Evolutionary conservation across 495 filamentous ascomycete species (phyloP), one percentile per base, ranked within the genome.

Genomic region (Podospora comata): DNA sequence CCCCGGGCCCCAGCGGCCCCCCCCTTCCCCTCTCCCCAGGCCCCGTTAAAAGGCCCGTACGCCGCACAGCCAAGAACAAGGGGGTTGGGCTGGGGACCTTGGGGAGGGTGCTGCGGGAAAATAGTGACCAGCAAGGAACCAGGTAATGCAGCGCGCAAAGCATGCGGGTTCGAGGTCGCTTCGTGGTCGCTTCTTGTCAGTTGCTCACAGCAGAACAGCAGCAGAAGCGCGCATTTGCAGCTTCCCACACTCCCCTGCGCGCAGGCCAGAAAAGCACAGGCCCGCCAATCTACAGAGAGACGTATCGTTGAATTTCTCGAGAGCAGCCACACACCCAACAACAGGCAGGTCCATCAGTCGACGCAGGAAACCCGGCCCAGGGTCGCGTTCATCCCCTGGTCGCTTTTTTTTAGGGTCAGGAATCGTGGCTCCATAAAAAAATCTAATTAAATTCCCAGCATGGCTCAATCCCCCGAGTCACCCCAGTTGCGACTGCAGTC

Each of bases 371-470:
- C 67, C 74, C 76, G 77, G 77, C 74, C 76, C 77, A 76, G 74
- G 74, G 77, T 76, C 77, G 76, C 72, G 74, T 78, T 70, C 64
- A 57, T 73, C 74, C 75, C 77, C 74, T 73, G 69, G 74, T 74
- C 73, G 63, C 55, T 72, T 71, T 76, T 73, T 76, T 74, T 72
- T 67, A 57, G 68, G 67, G 74, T 68, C 69, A 74, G 75, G 74
- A 77, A 78, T 78, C 74, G 73, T 74, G 77, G 74, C 76, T 78
- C 77, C 76, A 78, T 78, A 75, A 78, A 78, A 77, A 77, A 75
- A 72, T 75, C 76, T 77, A 79, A 79, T 79, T 78, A 79, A 79
- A 79, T 77, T 74, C 74, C 76, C 77, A 79, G 69, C 73, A 79
- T 79, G 77, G 77, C 77, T 75, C 77, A 79, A 78, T 72, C 73